These are phyloP conservation scores for Blastocystis sp. DNA, from an alignment of 352 stramenopile genomes.

Conservation along the genomic window DNA sequence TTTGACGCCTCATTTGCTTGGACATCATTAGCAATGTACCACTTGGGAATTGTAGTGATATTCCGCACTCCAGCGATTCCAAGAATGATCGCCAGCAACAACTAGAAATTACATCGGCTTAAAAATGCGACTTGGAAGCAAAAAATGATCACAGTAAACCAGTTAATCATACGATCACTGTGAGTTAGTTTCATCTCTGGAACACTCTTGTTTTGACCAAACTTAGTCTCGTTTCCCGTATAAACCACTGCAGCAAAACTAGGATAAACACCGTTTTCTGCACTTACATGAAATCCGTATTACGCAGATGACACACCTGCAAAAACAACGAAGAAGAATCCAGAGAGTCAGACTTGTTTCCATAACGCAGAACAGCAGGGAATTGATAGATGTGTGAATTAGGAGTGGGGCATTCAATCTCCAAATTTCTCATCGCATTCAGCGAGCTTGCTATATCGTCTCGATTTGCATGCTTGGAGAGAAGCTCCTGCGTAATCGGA, in stretches of 20 bases:
- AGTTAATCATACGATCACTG: constrained; percentile 73
- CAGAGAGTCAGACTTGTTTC: not conserved
- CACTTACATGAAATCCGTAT: constrained; percentile 76
- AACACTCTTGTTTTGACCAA: constrained; percentile 75
- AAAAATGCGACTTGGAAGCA: constrained; percentile 70
- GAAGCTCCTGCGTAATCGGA: constrained; percentile 69
- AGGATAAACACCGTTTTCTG: not conserved
- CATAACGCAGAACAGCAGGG: constrained; percentile 66
- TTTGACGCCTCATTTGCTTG: constrained; percentile 35
- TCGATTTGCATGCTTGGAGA: constrained; percentile 68
- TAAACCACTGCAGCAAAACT: constrained; percentile 73
- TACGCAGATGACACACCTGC: constrained; percentile 76
- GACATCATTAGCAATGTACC: constrained; percentile 16
- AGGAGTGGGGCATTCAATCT: constrained; percentile 64
- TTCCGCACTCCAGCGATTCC: constrained; percentile 14
- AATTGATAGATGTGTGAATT: constrained; percentile 81
- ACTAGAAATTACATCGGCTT: constrained; percentile 62
- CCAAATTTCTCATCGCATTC: constrained; percentile 68
- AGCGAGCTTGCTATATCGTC: constrained; percentile 69
- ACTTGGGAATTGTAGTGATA: constrained; percentile 39
- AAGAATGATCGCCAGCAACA: constrained; percentile 32
- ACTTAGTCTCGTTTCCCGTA: constrained; percentile 81
- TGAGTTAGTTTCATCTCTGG: constrained; percentile 74
- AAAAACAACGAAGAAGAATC: constrained; percentile 70
- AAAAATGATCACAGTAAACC: constrained; percentile 74